Percentiles rank a stretch among this genome's conserved stretches.
Evolutionary conservation across 768 basidiomycete species (phyloP).

Genomic region (Pulveroboletus sp.): DNA sequence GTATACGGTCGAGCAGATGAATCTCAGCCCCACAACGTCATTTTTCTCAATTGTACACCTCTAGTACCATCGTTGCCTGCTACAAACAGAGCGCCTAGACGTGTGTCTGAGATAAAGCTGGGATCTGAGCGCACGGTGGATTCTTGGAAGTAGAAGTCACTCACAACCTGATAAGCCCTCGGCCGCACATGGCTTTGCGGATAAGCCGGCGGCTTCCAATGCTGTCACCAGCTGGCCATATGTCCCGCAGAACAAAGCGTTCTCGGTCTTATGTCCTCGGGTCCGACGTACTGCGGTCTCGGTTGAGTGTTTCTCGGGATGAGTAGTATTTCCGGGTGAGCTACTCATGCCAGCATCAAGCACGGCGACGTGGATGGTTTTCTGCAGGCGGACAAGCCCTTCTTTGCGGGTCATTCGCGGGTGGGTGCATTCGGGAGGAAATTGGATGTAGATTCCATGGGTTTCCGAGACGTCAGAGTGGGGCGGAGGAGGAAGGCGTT

Average conservation of each 20-base stretch:
- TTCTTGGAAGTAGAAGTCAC: constrained; percentile 3
- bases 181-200: constrained; percentile 28
- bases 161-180: constrained; percentile 30
- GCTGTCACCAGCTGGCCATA: constrained; percentile 41
- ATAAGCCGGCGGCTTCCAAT: constrained; percentile 35
- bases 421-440: constrained; percentile 5
- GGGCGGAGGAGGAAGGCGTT: constrained; percentile 19
- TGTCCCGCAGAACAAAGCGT: constrained; percentile 38
- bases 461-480: constrained; percentile 3
- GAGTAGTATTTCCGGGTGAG: constrained; percentile 18
- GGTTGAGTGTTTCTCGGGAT: background rate
- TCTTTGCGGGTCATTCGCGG: constrained; percentile 17
- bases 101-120: constrained; percentile 28
- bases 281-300: background rate
- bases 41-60: constrained; percentile 35
- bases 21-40: constrained; percentile 40
- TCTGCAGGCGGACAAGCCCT: constrained; percentile 28
- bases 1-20: background rate
- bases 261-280: constrained; percentile 16
- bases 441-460: constrained; percentile 25
- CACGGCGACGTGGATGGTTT: constrained; percentile 35
- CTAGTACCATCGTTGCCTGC: constrained; percentile 27
- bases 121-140: background rate
- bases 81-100: constrained; percentile 40
- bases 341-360: constrained; percentile 38